Conservation (phyloP, 2,329 filamentous ascomycete genomes). For the Sporothrix schenckii region DNA sequence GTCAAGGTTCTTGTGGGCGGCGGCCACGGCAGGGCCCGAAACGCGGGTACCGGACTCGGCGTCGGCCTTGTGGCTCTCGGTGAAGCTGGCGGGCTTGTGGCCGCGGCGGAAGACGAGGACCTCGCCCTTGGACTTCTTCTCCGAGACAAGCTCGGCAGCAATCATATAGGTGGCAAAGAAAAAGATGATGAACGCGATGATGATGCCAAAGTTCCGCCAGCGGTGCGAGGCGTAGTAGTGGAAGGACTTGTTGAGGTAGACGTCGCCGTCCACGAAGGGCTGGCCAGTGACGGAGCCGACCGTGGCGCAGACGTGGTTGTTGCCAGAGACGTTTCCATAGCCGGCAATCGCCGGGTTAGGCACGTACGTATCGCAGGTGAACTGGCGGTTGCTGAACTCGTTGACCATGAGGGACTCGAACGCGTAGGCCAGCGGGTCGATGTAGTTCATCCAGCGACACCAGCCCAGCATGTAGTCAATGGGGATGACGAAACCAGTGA, state of each 20-base stretch:
- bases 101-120: slow-evolving; percentile 74
- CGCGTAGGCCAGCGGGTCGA: slow-evolving; percentile 77
- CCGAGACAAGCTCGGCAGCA: slow-evolving; percentile 66
- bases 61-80: slow-evolving; percentile 66
- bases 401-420: slow-evolving; percentile 83
- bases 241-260: slow-evolving; percentile 59
- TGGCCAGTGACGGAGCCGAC: slow-evolving; percentile 61
- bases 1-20: slow-evolving; percentile 15
- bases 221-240: slow-evolving; percentile 60
- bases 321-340: slow-evolving; percentile 45
- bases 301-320: slow-evolving; percentile 59
- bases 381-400: slow-evolving; percentile 72
- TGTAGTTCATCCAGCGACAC: slow-evolving; percentile 81
- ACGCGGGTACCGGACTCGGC: slow-evolving; percentile 55
- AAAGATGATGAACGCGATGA: slow-evolving; percentile 66
- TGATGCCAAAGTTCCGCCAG: slow-evolving; percentile 73
- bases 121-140: slow-evolving; percentile 73
- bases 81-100: slow-evolving; percentile 61
- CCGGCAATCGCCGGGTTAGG: slow-evolving; percentile 45
- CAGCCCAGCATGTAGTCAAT: slow-evolving; percentile 73
- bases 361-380: slow-evolving; percentile 54
- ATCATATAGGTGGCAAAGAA: slow-evolving; percentile 65
- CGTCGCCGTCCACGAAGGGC: slow-evolving; percentile 58
- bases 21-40: slow-evolving; percentile 47
- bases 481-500: slow-evolving; percentile 69